Evolutionary conservation across 768 basidiomycete species (phyloP).

Genomic region (Coprinopsis strossmayeri): DNA sequence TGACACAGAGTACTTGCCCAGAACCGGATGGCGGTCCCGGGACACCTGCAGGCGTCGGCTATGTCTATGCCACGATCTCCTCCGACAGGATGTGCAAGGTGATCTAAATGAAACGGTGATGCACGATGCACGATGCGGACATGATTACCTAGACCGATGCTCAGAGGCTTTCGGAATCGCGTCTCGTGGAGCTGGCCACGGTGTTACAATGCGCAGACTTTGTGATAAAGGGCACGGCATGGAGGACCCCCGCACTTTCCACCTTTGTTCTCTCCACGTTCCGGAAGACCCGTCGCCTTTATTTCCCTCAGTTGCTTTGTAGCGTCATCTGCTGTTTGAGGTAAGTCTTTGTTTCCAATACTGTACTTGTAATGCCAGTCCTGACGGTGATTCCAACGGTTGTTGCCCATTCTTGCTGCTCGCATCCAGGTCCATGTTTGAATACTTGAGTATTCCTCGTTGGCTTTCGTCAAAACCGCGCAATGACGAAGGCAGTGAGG

Average conservation of each 20-base stretch:
- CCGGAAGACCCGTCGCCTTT: background rate
- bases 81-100: background rate
- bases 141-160: background rate
- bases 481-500: slow-evolving; percentile 15
- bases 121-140: background rate
- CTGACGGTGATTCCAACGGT: background rate
- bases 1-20: no score
- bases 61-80: background rate
- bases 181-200: background rate
- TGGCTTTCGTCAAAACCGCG: background rate
- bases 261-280: background rate
- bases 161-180: background rate
- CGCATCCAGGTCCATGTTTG: no score
- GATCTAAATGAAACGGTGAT: slow-evolving; percentile 4
- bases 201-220: slow-evolving; percentile 5
- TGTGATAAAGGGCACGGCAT: background rate
- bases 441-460: background rate
- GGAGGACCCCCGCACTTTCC: background rate
- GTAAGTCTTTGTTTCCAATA: background rate
- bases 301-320: background rate
- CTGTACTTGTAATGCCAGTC: background rate
- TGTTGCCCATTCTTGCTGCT: no score
- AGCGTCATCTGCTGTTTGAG: background rate
- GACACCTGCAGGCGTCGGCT: background rate
- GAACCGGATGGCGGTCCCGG: background rate